phyloP scores from a whole-genome alignment of 176 grass and related monocot genomes.

The Avena eriantha region DNA sequence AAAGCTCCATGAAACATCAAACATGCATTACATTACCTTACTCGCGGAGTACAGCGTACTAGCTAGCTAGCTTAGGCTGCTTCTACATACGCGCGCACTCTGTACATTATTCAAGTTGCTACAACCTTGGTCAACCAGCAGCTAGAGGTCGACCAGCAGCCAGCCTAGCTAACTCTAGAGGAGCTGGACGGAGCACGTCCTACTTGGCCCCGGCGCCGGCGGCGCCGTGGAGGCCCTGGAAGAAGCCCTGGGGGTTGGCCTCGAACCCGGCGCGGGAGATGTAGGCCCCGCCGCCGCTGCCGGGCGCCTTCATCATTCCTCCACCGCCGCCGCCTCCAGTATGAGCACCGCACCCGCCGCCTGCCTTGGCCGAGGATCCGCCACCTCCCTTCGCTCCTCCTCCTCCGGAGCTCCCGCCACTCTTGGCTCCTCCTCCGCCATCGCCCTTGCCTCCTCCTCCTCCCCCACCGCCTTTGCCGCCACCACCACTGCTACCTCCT shows the following conservation, averaged over 20 bases:
- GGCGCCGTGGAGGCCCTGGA: conserved; percentile 43
- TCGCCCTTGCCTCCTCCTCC: background rate
- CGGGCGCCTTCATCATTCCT: conserved; percentile 33
- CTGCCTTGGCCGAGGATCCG: background rate
- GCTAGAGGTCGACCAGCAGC: background rate
- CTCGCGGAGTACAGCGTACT: no score
- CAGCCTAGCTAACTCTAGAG: background rate
- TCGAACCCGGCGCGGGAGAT: conserved; percentile 41
- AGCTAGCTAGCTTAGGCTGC: background rate
- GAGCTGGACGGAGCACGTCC: background rate
- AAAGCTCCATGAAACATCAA: background rate
- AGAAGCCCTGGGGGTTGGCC: conserved; percentile 38
- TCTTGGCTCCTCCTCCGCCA: background rate
- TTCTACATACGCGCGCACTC: background rate
- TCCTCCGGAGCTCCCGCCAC: background rate
- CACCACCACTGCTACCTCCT: background rate
- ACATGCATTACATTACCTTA: background rate
- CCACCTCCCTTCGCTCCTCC: background rate
- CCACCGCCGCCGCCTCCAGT: background rate
- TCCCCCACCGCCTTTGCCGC: background rate
- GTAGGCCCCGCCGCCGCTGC: background rate
- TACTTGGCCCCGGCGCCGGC: background rate
- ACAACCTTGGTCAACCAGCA: background rate
- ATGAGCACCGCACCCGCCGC: background rate
- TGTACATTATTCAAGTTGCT: background rate